Conservation (phyloP, 768 basidiomycete species). For the Mycena kentingensis region DNA sequence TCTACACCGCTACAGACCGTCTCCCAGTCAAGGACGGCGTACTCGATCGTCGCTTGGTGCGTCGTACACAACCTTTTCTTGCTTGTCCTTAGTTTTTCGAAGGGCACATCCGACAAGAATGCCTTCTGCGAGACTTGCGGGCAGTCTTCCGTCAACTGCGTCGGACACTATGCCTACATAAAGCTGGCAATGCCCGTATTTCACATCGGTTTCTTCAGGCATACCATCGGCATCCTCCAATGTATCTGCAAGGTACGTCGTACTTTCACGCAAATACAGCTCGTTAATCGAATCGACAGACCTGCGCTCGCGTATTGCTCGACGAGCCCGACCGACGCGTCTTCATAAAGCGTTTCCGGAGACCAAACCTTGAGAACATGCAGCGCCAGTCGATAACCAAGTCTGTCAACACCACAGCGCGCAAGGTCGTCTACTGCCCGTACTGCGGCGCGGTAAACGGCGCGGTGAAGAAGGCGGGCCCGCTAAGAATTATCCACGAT, state of each 20-base stretch:
- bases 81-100: background rate
- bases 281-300: constrained; percentile 42
- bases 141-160: constrained; percentile 88
- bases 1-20: constrained; percentile 84
- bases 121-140: constrained; percentile 95
- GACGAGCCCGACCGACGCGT: constrained; percentile 83
- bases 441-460: constrained; percentile 95
- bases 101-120: constrained; percentile 95
- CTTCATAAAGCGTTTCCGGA: constrained; percentile 88
- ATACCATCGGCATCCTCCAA: constrained; percentile 89
- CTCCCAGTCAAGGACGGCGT: constrained; percentile 90
- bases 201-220: constrained; percentile 98
- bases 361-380: constrained; percentile 89
- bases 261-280: background rate
- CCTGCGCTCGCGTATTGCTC: constrained; percentile 89
- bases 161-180: constrained; percentile 98
- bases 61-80: constrained; percentile 26
- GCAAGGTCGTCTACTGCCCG: constrained; percentile 90
- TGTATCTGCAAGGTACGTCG: constrained; percentile 89
- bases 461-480: constrained; percentile 92
- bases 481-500: constrained; percentile 96
- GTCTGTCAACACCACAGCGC: constrained; percentile 80
- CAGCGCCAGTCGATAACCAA: constrained; percentile 83
- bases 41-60: constrained; percentile 85
- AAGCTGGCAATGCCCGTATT: constrained; percentile 96